Evolutionary conservation across 2,329 filamentous ascomycete species (phyloP).

Genomic region (Coniochaeta hoffmannii): DNA sequence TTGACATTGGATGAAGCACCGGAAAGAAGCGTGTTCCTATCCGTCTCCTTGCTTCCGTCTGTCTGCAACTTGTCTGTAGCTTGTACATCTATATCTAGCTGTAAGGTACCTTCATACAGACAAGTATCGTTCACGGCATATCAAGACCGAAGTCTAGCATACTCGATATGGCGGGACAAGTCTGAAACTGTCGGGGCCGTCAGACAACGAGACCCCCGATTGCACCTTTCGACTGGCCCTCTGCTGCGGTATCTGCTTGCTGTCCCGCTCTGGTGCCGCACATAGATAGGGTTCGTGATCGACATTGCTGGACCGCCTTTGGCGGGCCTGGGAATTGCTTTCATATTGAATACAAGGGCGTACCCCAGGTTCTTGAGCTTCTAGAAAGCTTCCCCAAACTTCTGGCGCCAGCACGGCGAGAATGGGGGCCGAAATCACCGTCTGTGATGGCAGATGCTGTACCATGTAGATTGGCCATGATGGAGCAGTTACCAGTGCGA

Average conservation of each 20-base stretch:
- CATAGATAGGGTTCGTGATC: background rate
- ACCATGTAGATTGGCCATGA: constrained; percentile 15
- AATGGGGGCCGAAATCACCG: constrained; percentile 5
- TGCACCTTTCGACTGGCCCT: background rate
- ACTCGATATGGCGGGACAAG: background rate
- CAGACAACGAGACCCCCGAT: background rate
- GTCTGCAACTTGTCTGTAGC: too few relatives aligned
- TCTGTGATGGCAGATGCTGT: constrained; percentile 11
- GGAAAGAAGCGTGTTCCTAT: background rate
- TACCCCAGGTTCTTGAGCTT: background rate
- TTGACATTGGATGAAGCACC: background rate
- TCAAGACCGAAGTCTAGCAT: background rate
- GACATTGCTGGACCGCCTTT: background rate
- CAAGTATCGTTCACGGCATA: background rate
- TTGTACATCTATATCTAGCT: too few relatives aligned
- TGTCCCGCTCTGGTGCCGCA: background rate
- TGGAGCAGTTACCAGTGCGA: constrained; percentile 9
- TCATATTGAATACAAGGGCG: background rate
- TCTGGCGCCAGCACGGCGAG: background rate
- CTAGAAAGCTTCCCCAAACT: constrained; percentile 14
- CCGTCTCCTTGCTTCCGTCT: background rate
- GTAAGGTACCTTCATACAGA: too few relatives aligned
- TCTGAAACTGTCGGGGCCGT: background rate
- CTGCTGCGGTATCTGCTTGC: background rate
- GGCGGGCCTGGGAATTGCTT: background rate